These are phyloP conservation scores for Blastomyces parvus DNA, from an alignment of 2,329 filamentous ascomycete genomes.

Conservation along the genomic window DNA sequence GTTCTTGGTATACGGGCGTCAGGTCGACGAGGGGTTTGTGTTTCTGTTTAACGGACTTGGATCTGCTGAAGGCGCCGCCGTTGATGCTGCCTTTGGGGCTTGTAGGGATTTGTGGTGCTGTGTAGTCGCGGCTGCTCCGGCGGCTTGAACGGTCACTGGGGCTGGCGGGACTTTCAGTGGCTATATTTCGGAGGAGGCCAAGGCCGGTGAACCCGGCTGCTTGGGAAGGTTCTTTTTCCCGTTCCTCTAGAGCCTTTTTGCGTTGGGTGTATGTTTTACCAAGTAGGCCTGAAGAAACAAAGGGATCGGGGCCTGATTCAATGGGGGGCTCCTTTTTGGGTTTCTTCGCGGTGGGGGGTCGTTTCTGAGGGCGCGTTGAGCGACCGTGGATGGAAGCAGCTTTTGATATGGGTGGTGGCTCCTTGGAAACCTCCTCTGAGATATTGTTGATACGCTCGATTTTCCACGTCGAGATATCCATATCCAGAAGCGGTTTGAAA, in stretches of 20 bases:
- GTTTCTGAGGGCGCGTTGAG: background rate
- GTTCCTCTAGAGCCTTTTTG: conserved; percentile 32
- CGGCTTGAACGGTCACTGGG: conserved; percentile 11
- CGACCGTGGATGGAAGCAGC: background rate
- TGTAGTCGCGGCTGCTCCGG: conserved; percentile 22
- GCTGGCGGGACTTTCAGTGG: conserved; percentile 20
- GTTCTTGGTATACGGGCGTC: conserved; percentile 54
- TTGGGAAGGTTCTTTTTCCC: conserved; percentile 26
- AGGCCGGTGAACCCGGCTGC: conserved; percentile 39
- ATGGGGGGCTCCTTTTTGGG: background rate
- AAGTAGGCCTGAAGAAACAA: conserved; percentile 30
- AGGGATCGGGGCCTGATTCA: conserved; percentile 21
- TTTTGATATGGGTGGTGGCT: background rate
- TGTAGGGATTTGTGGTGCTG: conserved; percentile 2
- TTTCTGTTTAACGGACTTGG: conserved; percentile 37
- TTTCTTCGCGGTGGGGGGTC: background rate
- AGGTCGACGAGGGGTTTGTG: conserved; percentile 60
- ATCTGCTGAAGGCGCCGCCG: conserved; percentile 34
- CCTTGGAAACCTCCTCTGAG: conserved; percentile 25
- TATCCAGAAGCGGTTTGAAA: conserved; percentile 59
- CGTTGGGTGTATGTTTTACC: conserved; percentile 34
- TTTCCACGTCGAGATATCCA: conserved; percentile 31
- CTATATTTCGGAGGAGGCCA: conserved; percentile 45
- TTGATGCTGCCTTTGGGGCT: conserved; percentile 18
- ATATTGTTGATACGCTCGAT: conserved; percentile 40